Evolutionary conservation across 2,329 filamentous ascomycete species (phyloP), one percentile per base, ranked within the genome.

Genomic region (Botrytis elliptica): DNA sequence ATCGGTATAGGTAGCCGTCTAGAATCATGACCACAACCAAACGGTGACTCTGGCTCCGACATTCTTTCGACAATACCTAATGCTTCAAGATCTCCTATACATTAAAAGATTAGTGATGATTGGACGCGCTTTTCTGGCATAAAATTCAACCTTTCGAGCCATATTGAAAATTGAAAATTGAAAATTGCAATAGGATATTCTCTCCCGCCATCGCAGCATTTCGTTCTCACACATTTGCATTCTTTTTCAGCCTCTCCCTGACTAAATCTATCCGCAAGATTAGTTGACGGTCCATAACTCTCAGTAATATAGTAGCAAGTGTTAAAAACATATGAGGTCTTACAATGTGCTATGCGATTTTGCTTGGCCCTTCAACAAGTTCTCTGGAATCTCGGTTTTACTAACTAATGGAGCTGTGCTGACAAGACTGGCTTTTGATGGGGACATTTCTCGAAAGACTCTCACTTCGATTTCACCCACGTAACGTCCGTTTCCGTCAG

Each of bases 171-270:
- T 72, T 40, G 22, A 25, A 70, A 70, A 20, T 72, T 33, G 52
- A 68, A 72, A 10, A 72, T 72, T 10, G 29, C 52, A 49, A 72
- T 68, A 25, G 63, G 70, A 33, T 59, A 72, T 9, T 60, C 29
- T 22, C 3, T 8, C 5, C 52, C 38, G 16, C 8, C 49, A 42
- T 46, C 33, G 14, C 10, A 36, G 12, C 18, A 46, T 44, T 18
- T 25, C 40, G 1, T 44, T 2, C 3, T 29, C 8, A 20, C 1
- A 42, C 9, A 29, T 18, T 20, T 64, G 4, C 8, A 5, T 29
- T 9, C 0, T 29, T 18, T 12, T 42, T 1, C 16, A 38, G 10
- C 67, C n/a, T 70, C 18, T 7, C 29, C 33, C 0, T 52, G 4
- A 20, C 64, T 7, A 12, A 64, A 64, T 1, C 62, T 44, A 42